A percentile compares a stretch with the other conserved stretches of the same genome.
These are phyloP conservation scores for Metschnikowia cerradonensis DNA, from an alignment of 805 yeast species.

Conservation along the genomic window DNA sequence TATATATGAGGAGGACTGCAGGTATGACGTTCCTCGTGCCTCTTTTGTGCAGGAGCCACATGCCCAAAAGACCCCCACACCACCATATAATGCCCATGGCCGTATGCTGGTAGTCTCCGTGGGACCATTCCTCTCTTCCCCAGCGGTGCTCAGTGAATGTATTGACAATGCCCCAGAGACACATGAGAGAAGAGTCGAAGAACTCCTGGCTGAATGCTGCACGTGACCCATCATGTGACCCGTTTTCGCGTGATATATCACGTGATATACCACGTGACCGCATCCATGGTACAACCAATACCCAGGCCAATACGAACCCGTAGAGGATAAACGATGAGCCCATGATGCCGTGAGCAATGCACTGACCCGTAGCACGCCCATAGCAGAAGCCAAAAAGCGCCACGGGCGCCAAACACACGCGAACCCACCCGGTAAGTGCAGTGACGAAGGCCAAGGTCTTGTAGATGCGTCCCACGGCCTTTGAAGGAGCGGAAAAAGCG, in stretches of 20 bases:
- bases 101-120: conserved; percentile 93
- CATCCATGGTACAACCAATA: conserved; percentile 74
- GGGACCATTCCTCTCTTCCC: conserved; percentile 85
- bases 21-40: conserved; percentile 59
- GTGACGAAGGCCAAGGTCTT: conserved; percentile 44
- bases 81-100: conserved; percentile 97
- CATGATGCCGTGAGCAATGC: conserved; percentile 97
- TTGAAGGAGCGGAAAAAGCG: conserved; percentile 1
- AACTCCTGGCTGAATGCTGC: conserved; percentile 64
- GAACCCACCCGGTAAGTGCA: conserved; percentile 69
- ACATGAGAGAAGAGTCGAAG: conserved; percentile 76
- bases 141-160: conserved; percentile 96
- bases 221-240: neutral
- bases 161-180: conserved; percentile 87
- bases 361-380: conserved; percentile 82
- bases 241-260: neutral
- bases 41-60: conserved; percentile 58
- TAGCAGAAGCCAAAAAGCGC: conserved; percentile 87
- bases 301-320: conserved; percentile 65
- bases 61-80: conserved; percentile 87
- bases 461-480: conserved; percentile 24
- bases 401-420: conserved; percentile 74
- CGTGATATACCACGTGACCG: conserved; percentile 23
- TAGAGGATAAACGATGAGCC: conserved; percentile 82
- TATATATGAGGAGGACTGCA: conserved; percentile 72